Evolutionary conservation across 1,284 basidiomycete species (phyloP).

Genomic region (Inonotus hispidus): DNA sequence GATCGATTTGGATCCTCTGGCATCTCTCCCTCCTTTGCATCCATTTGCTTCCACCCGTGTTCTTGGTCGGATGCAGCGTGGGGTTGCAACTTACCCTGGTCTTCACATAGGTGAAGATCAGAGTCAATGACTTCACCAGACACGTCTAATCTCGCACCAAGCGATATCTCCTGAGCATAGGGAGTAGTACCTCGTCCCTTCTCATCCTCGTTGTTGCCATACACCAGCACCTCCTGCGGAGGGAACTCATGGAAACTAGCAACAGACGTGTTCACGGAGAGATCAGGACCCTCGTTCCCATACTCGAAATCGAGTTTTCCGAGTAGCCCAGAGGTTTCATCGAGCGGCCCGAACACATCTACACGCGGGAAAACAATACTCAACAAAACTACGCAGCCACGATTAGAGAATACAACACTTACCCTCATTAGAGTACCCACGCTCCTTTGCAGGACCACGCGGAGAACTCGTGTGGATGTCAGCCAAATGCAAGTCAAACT

Average conservation of each 20-base stretch:
- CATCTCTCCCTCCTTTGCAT: neutral
- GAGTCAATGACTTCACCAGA: conserved; percentile 8
- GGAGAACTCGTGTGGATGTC: conserved; percentile 6
- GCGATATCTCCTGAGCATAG: neutral
- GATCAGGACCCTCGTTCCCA: conserved; percentile 5
- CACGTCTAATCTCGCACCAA: conserved; percentile 3
- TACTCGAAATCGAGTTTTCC: conserved; percentile 13
- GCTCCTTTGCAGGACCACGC: neutral
- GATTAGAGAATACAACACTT: neutral
- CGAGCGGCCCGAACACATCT: conserved; percentile 16
- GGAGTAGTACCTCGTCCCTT: neutral
- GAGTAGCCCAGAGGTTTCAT: neutral
- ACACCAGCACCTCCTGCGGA: conserved; percentile 1
- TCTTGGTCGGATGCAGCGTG: neutral
- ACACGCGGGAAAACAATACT: neutral
- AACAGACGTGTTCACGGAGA: conserved; percentile 14
- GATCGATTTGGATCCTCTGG: neutral
- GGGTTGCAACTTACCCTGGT: neutral
- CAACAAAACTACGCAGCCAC: neutral
- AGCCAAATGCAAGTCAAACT: conserved; percentile 32
- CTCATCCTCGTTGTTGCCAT: neutral
- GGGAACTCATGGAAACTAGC: conserved; percentile 19
- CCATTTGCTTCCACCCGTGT: neutral
- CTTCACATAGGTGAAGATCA: neutral
- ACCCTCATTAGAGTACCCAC: conserved; percentile 10